A percentile compares a stretch with the other conserved stretches of the same genome.
phyloP scores from a whole-genome alignment of 2,329 filamentous ascomycete species.

The Colletotrichum sp. region DNA sequence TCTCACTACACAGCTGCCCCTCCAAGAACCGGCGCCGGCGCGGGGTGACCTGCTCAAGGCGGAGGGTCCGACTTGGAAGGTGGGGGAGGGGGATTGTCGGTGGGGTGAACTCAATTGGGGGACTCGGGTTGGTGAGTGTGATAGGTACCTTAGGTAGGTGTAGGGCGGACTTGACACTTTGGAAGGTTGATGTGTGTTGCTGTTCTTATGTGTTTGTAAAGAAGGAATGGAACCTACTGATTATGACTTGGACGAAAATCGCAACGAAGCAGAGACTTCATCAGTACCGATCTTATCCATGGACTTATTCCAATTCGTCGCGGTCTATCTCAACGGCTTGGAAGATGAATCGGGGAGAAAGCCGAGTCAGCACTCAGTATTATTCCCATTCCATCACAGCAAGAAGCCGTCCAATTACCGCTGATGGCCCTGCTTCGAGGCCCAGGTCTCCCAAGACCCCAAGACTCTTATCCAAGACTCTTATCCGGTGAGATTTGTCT shows the following conservation, averaged over 20 bases:
- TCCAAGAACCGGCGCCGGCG: not conserved
- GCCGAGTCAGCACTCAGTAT: not conserved
- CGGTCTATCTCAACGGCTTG: not conserved
- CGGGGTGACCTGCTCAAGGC: conserved; percentile 1
- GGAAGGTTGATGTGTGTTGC: not conserved
- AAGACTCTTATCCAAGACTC: not conserved
- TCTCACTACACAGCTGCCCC: not conserved
- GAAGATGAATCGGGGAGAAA: not conserved
- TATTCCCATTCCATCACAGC: not conserved
- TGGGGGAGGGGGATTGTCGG: conserved; percentile 2
- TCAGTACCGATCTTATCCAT: not conserved
- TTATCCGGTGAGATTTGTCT: not conserved
- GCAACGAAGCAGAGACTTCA: not conserved
- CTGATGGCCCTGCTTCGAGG: not conserved
- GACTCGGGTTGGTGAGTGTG: not conserved
- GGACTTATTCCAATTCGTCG: not conserved
- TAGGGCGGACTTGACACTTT: not conserved
- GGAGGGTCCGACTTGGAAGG: not conserved
- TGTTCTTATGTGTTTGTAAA: not conserved
- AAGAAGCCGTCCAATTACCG: not conserved
- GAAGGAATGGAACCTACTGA: not conserved
- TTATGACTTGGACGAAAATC: not conserved
- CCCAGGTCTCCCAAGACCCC: not conserved
- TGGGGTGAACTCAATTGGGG: conserved; percentile 1
- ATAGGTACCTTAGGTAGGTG: not conserved